phyloP scores from a whole-genome alignment of 495 filamentous ascomycete species.

The Penicillium crystallinum region DNA sequence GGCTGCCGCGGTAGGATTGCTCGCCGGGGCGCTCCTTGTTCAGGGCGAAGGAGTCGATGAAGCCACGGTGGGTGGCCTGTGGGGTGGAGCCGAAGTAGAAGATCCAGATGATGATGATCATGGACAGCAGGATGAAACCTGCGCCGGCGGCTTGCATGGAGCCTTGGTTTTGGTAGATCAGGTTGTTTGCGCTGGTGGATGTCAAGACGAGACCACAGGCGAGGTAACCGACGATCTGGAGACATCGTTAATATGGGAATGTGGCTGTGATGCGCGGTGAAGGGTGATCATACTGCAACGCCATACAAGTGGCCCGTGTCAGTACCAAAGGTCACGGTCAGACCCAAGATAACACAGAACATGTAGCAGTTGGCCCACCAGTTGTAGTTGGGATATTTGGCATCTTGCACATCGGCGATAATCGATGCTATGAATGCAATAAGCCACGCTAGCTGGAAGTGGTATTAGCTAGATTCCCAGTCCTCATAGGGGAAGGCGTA shows the following conservation, averaged over 20 bases:
- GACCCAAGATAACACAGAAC: conserved; percentile 72
- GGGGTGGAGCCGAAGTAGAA: conserved; percentile 97
- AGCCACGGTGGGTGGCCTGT: conserved; percentile 78
- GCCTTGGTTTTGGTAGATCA: conserved; percentile 65
- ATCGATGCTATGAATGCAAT: conserved; percentile 85
- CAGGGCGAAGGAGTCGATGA: conserved; percentile 92
- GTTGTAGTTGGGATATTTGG: conserved; percentile 69
- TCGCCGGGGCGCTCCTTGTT: conserved; percentile 67
- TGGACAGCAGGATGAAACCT: conserved; percentile 91
- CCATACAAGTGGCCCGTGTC: conserved; percentile 81
- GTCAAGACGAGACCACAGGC: conserved; percentile 76
- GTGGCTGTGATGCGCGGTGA: no score
- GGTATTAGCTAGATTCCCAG: neutral
- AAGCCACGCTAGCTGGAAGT: conserved; percentile 78
- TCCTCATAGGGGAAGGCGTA: conserved; percentile 42
- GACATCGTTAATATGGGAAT: conserved; percentile 19
- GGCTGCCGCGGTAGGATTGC: conserved; percentile 57
- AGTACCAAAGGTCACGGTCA: conserved; percentile 74
- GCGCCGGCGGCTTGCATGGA: conserved; percentile 83
- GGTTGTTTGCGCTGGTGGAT: conserved; percentile 73
- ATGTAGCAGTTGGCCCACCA: conserved; percentile 90
- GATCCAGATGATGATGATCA: conserved; percentile 95
- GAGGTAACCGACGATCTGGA: conserved; percentile 76
- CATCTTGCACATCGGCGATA: conserved; percentile 56
- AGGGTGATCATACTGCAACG: conserved; percentile 61